Base-by-base conservation (phyloP, 371 early-diverging fungal genomes). In the Mortierella sp. region DNA sequence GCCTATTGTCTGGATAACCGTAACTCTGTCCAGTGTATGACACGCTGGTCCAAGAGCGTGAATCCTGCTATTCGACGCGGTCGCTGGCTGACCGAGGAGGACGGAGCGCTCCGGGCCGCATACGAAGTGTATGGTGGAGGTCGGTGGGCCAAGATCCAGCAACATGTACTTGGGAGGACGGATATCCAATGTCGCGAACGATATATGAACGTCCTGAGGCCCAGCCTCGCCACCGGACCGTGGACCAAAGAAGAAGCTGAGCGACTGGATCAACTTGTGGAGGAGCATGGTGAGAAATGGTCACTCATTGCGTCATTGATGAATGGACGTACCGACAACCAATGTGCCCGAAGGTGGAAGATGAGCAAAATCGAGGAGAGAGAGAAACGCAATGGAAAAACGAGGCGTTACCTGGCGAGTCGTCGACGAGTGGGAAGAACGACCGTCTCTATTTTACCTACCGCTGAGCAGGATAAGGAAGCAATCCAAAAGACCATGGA, bases 121-220 rank as follows among this genome's bases (percentile, higher is more conserved):
- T 93, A 96, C 0, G 87, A 87, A 1, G 77, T 92, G 6, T 95
- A 94, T 80, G 97, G 97, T 14, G 89, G 88, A 7, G 93, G 94
- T 13, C 92, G 93, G 73, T 98, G 98, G 98, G 89, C 89, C 44
- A 93, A 92, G 77, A 87, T 98, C 28, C 93, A 93, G 70, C 89
- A 91, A 58, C 90, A 93, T 77, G 91, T 97, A 14, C 92, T 92
- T 2, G 94, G 95, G 28, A 89, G 97, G 63, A 97, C 96, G 3
- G 97, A 97, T 83, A 93, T 95, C 74, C 97, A 98, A 77, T 97
- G 97, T 73, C 92, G 98, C 45, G 97, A 98, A 83, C 90, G 98
- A 72, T 98, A 92, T 84, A 89, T 91, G 79, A 96, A 97, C 84
- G 90, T 94, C 2, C 79, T 96, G 42, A 89, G 92, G 55, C 96